These are phyloP conservation scores for Aegilops bicornis DNA, from an alignment of 176 grass and related monocot genomes.

Conservation along the genomic window DNA sequence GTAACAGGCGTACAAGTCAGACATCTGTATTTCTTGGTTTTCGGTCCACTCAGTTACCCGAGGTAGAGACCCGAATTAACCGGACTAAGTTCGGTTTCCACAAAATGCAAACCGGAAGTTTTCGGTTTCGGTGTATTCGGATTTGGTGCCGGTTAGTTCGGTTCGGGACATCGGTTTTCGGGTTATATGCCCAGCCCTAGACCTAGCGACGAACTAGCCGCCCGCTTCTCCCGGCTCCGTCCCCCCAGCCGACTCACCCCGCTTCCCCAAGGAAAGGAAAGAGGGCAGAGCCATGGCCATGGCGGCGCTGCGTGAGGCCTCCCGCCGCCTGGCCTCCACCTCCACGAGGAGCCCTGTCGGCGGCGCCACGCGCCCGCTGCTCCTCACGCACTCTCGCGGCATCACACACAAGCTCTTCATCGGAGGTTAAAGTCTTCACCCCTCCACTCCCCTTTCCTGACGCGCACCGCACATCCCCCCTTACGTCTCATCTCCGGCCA, in stretches of 20 bases:
- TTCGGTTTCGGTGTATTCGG: no score
- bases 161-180: no score
- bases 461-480: neutral
- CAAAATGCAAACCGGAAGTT: no score
- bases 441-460: neutral
- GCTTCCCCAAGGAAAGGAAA: neutral
- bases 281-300: constrained; percentile 27
- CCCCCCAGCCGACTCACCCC: neutral
- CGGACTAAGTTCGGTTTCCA: no score
- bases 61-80: no score
- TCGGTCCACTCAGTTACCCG: no score
- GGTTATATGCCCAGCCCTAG: no score
- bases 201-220: neutral
- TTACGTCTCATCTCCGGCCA: neutral
- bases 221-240: neutral
- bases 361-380: neutral
- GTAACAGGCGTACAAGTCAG: no score
- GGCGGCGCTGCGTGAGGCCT: constrained; percentile 26
- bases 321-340: constrained; percentile 24
- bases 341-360: neutral
- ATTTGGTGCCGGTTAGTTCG: no score
- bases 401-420: constrained; percentile 51
- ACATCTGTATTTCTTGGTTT: no score
- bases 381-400: constrained; percentile 36
- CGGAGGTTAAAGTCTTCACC: constrained; percentile 23